These are phyloP conservation scores for Hygrophoropsis aurantiaca DNA, from an alignment of 768 basidiomycete species.

Conservation along the genomic window DNA sequence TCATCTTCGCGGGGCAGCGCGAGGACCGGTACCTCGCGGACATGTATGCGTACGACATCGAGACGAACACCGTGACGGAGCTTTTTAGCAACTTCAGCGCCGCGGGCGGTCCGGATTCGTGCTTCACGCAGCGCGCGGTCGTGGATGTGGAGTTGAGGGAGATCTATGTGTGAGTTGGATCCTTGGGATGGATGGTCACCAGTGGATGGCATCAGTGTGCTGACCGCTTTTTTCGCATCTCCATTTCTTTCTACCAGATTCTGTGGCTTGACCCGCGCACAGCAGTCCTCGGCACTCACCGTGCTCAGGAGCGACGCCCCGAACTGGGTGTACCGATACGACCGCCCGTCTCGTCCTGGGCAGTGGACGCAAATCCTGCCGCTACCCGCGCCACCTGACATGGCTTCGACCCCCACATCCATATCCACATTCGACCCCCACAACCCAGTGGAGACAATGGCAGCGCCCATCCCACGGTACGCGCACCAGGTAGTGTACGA, in stretches of 20 bases:
- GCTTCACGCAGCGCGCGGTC: constrained; percentile 74
- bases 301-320: constrained; percentile 47
- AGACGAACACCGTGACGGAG: constrained; percentile 55
- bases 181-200: not conserved
- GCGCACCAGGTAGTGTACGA: constrained; percentile 83
- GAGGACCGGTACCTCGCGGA: constrained; percentile 69
- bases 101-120: constrained; percentile 66
- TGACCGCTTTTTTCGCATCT: not conserved
- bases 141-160: constrained; percentile 63
- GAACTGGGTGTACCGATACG: constrained; percentile 71
- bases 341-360: constrained; percentile 48
- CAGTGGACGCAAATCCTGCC: constrained; percentile 63
- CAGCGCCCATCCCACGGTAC: constrained; percentile 62
- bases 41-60: constrained; percentile 73
- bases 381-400: constrained; percentile 16
- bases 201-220: not conserved
- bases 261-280: constrained; percentile 54
- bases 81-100: constrained; percentile 61
- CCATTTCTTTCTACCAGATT: constrained; percentile 41
- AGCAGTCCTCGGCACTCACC: constrained; percentile 38
- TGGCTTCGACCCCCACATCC: not conserved
- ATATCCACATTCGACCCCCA: not conserved
- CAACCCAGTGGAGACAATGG: constrained; percentile 15
- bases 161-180: constrained; percentile 64
- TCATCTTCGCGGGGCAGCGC: constrained; percentile 74